phyloP scores from a whole-genome alignment of 169 alveolate genomes.

The Plasmodium vivax region DNA sequence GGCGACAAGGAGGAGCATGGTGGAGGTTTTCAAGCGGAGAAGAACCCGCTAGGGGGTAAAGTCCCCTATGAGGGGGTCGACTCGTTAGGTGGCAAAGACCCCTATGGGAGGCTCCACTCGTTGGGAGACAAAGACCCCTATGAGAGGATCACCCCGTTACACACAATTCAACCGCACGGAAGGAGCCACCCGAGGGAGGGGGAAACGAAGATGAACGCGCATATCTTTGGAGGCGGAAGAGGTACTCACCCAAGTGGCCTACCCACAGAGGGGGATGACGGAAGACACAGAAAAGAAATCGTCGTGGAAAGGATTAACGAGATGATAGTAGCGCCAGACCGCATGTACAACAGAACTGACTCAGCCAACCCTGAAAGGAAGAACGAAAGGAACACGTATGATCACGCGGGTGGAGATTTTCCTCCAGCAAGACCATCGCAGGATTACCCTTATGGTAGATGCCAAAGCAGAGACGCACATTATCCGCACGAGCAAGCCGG shows the following conservation, averaged over 20 bases:
- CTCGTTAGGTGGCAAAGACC: too few relatives aligned
- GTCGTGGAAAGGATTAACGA: not conserved
- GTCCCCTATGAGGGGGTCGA: not conserved
- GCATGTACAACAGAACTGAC: not conserved
- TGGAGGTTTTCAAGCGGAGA: not conserved
- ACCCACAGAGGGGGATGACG: not conserved
- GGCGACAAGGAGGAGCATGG: not conserved
- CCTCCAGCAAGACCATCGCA: not conserved
- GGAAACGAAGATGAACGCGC: not conserved
- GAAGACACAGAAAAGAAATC: not conserved
- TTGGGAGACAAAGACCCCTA: not conserved
- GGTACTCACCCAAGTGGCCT: not conserved
- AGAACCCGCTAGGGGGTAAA: not conserved
- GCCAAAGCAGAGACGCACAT: not conserved
- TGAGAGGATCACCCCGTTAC: not conserved
- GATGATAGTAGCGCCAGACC: not conserved
- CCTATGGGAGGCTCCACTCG: not conserved
- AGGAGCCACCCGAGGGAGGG: not conserved
- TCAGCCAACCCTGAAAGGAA: not conserved
- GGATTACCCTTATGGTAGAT: not conserved
- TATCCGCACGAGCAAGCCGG: not conserved
- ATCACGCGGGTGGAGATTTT: not conserved
- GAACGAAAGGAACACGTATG: not conserved
- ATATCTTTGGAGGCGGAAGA: not conserved
- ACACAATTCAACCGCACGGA: not conserved